Conservation (phyloP, 352 stramenopile species). For the Halophytophthora polymorphica region DNA sequence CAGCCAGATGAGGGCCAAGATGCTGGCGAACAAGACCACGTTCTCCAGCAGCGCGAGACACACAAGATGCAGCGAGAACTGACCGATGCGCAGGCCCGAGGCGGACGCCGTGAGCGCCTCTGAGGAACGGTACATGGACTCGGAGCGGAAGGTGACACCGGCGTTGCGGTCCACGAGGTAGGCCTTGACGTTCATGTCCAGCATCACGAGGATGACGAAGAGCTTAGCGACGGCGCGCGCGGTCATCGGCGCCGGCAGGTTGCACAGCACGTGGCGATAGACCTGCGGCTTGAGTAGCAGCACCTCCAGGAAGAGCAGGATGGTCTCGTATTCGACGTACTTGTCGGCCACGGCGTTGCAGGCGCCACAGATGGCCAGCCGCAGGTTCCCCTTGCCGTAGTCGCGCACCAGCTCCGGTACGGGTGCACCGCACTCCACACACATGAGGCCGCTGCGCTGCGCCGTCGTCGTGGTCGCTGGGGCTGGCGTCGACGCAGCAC, state of each 20-base stretch:
- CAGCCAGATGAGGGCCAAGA: constrained; percentile 46
- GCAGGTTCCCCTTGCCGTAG: constrained; percentile 85
- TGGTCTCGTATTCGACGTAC: constrained; percentile 87
- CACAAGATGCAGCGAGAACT: constrained; percentile 79
- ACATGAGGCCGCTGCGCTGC: constrained; percentile 35
- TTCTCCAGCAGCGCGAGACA: constrained; percentile 73
- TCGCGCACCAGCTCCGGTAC: constrained; percentile 71
- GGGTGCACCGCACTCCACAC: constrained; percentile 71
- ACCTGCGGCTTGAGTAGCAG: constrained; percentile 83
- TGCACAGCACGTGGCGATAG: constrained; percentile 85
- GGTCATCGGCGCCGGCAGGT: constrained; percentile 50
- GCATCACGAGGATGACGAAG: constrained; percentile 74
- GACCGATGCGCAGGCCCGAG: constrained; percentile 58
- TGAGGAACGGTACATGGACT: constrained; percentile 48
- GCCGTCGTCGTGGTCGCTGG: constrained; percentile 5
- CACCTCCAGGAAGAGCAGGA: constrained; percentile 84
- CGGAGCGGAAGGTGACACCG: constrained; percentile 51
- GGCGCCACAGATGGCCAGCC: constrained; percentile 58
- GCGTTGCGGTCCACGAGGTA: constrained; percentile 70
- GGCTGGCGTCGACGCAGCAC: too few species aligned
- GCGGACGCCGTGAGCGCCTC: constrained; percentile 28
- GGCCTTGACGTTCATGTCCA: constrained; percentile 86
- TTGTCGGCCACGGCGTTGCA: constrained; percentile 82
- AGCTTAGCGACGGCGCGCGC: constrained; percentile 62
- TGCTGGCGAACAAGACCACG: constrained; percentile 46